phyloP scores from a whole-genome alignment of 1,284 basidiomycete genomes.

The Schizopora paradoxa region DNA sequence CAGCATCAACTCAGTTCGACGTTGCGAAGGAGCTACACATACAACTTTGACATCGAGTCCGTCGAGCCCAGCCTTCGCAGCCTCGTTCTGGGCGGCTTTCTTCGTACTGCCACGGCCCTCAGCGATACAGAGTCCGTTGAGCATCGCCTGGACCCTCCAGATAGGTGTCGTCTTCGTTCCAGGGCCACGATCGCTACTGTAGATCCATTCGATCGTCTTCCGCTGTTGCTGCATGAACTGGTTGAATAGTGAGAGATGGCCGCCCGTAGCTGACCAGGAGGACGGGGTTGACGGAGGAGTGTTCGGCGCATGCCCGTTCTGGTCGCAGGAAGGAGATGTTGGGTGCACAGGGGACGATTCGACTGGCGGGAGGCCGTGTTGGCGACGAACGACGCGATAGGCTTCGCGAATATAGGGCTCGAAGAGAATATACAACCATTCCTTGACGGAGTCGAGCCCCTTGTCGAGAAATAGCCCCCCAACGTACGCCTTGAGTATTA shows the following conservation, averaged over 20 bases:
- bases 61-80: constrained; percentile 52
- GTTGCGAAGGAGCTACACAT: background rate
- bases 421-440: constrained; percentile 58
- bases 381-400: constrained; percentile 53
- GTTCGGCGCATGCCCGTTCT: constrained; percentile 26
- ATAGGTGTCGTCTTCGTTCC: constrained; percentile 59
- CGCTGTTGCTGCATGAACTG: constrained; percentile 58
- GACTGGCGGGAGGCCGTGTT: constrained; percentile 51
- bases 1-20: background rate
- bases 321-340: constrained; percentile 20
- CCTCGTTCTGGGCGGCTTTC: constrained; percentile 69
- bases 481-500: constrained; percentile 54
- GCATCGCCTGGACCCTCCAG: constrained; percentile 59
- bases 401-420: constrained; percentile 55
- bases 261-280: constrained; percentile 42
- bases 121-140: constrained; percentile 54
- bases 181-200: constrained; percentile 39
- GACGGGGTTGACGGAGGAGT: constrained; percentile 23
- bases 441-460: constrained; percentile 47
- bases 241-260: constrained; percentile 72
- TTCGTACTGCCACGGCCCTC: constrained; percentile 64
- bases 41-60: constrained; percentile 41
- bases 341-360: constrained; percentile 21
- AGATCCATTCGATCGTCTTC: constrained; percentile 62
- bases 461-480: constrained; percentile 67